phyloP scores from a whole-genome alignment of 2,329 filamentous ascomycete species.

The Microascus cirrosus region DNA sequence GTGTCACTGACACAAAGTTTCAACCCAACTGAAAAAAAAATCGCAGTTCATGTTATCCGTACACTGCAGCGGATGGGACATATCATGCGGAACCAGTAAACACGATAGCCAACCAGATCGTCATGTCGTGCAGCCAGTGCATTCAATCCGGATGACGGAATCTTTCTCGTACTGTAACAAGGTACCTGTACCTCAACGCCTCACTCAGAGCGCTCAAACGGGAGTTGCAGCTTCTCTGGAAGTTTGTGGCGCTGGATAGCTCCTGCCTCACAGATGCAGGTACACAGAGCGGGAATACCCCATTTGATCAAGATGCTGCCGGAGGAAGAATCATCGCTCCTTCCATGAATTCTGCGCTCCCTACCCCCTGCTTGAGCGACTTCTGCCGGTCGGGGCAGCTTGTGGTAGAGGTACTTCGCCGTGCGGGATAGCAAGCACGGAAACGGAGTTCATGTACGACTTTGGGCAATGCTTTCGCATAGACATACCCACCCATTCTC shows the following conservation, averaged over 20 bases:
- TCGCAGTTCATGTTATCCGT: background rate
- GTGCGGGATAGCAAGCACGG: background rate
- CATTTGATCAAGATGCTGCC: background rate
- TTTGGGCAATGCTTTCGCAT: background rate
- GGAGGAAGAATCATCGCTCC: background rate
- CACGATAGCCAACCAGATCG: background rate
- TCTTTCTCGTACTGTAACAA: background rate
- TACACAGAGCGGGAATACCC: background rate
- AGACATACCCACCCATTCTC: background rate
- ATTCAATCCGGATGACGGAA: background rate
- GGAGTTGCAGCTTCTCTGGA: background rate
- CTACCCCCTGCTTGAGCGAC: background rate
- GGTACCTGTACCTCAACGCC: background rate
- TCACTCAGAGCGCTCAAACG: background rate
- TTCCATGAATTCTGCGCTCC: background rate
- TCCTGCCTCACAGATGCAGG: background rate
- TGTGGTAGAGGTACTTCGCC: background rate
- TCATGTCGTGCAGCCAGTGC: background rate
- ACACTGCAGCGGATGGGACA: background rate
- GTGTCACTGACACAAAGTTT: background rate
- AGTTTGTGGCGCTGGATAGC: background rate
- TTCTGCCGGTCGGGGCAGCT: background rate
- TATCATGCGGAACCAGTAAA: background rate
- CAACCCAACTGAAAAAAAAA: background rate
- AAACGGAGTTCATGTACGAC: background rate